phyloP scores from a whole-genome alignment of 2,329 filamentous ascomycete species.

The Fusarium sp. region DNA sequence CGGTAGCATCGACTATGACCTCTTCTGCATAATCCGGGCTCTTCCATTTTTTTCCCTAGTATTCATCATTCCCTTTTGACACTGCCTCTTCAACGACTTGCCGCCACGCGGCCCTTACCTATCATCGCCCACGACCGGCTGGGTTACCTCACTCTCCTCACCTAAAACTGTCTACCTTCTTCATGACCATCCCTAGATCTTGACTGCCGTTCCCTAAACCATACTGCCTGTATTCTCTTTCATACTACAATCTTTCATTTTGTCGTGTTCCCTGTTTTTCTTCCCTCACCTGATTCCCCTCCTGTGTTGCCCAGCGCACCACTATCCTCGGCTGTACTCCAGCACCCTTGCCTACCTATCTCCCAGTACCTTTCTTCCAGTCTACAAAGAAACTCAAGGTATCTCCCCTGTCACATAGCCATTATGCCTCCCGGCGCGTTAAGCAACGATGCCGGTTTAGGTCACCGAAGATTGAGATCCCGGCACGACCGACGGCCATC shows the following conservation, averaged over 20 bases:
- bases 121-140: neutral
- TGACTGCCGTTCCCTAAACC: neutral
- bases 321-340: neutral
- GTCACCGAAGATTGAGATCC: neutral
- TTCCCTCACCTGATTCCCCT: too few relatives aligned
- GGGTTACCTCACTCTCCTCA: neutral
- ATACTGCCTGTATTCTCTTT: neutral
- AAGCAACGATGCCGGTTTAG: constrained; percentile 22
- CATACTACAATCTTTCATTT: neutral
- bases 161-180: neutral
- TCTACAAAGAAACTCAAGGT: neutral
- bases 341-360: neutral
- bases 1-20: neutral
- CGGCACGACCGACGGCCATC: constrained; percentile 3
- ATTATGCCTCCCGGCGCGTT: constrained; percentile 19
- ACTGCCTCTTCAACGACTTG: neutral
- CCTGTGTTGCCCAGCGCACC: neutral
- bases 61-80: neutral
- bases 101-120: neutral
- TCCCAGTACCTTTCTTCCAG: neutral
- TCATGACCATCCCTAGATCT: neutral
- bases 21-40: neutral
- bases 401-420: neutral
- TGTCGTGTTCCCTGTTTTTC: neutral
- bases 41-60: neutral